phyloP scores from a whole-genome alignment of 176 grass and related monocot species.

The Zizania latifolia region DNA sequence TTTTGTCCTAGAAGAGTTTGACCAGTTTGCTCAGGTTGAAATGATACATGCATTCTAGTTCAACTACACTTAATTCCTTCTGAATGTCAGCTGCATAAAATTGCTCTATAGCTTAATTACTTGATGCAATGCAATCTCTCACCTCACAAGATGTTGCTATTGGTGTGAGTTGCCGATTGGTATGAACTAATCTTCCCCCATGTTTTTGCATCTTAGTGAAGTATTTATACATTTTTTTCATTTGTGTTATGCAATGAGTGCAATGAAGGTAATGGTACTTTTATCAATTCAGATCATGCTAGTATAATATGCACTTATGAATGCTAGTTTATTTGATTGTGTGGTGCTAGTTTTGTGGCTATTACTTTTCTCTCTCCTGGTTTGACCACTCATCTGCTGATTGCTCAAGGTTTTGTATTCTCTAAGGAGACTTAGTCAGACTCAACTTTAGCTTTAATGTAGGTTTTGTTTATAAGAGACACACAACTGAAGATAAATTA shows the following conservation, averaged over 20 bases:
- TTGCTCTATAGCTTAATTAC: conserved; percentile 85
- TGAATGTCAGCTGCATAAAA: background rate
- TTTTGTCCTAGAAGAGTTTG: conserved; percentile 85
- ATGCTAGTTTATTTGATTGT: too few species aligned
- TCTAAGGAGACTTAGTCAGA: background rate
- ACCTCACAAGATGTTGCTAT: conserved; percentile 86
- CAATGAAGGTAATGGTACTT: too few species aligned
- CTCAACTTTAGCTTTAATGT: background rate
- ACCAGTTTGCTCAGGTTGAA: conserved; percentile 84
- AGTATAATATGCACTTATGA: too few species aligned
- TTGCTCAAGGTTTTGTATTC: background rate
- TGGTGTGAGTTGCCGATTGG: conserved; percentile 86
- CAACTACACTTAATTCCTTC: conserved; percentile 1
- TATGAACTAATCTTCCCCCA: conserved; percentile 36
- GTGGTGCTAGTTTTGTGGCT: background rate
- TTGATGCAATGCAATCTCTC: conserved; percentile 86
- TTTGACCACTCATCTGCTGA: background rate
- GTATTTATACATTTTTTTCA: background rate
- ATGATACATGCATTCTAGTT: conserved; percentile 24
- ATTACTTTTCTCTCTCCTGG: background rate
- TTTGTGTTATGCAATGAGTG: too few species aligned
- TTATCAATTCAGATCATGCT: too few species aligned
- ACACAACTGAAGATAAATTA: background rate
- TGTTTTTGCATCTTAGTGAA: conserved; percentile 4
- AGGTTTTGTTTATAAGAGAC: background rate